phyloP scores from a whole-genome alignment of 164 flowering plant genomes.

The Vitis cinerea region DNA sequence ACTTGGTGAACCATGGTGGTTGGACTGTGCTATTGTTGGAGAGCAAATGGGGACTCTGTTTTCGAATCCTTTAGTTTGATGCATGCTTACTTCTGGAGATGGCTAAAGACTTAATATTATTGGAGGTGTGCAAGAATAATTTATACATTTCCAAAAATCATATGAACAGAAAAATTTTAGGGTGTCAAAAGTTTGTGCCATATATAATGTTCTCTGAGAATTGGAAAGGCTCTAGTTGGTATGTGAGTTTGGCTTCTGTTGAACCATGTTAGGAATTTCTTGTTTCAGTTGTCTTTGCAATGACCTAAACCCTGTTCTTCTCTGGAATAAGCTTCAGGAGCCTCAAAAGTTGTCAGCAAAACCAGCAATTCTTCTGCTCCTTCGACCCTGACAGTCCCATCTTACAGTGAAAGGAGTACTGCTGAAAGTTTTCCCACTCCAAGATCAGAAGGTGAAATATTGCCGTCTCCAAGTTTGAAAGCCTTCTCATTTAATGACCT shows the following conservation, averaged over 20 bases:
- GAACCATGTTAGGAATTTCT: too few species aligned
- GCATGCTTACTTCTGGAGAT: too few species aligned
- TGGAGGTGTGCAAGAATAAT: too few species aligned
- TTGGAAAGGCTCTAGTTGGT: neutral
- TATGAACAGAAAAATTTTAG: too few species aligned
- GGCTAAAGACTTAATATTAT: too few species aligned
- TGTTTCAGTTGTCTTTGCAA: neutral
- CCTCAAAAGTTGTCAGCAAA: slow-evolving; percentile 37
- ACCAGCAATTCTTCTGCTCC: slow-evolving; percentile 41
- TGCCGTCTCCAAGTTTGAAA: slow-evolving; percentile 62
- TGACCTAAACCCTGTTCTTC: neutral
- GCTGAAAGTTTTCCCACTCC: slow-evolving; percentile 52
- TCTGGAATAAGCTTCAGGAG: slow-evolving; percentile 27
- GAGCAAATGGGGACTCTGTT: too few species aligned
- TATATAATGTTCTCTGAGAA: too few species aligned
- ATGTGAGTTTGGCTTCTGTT: neutral
- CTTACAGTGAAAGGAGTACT: slow-evolving; percentile 29
- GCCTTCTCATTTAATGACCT: slow-evolving; percentile 70
- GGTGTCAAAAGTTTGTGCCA: too few species aligned
- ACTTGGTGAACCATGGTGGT: too few species aligned
- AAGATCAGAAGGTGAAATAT: slow-evolving; percentile 68
- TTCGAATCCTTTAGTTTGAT: too few species aligned
- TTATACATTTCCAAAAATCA: too few species aligned
- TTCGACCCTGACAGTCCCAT: slow-evolving; percentile 39
- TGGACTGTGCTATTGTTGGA: too few species aligned